Conservation (phyloP, 2,329 filamentous ascomycete genomes). For the Penicillium corylophilum region DNA sequence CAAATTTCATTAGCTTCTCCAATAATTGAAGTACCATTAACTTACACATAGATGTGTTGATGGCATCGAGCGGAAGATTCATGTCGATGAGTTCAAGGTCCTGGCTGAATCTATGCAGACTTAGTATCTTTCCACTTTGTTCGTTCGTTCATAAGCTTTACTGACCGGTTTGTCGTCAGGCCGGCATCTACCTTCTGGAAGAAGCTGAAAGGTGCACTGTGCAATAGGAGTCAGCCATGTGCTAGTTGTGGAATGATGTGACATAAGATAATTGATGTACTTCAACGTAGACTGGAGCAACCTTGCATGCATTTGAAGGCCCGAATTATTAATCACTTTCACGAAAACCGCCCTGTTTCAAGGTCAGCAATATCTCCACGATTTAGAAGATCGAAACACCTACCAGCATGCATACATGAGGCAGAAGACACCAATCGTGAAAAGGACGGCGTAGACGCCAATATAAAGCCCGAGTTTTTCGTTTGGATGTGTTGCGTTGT, state of each 20-base stretch:
- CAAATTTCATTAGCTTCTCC: background rate
- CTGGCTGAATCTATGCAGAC: slow-evolving; percentile 28
- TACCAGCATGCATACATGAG: slow-evolving; percentile 2
- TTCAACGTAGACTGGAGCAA: slow-evolving; percentile 14
- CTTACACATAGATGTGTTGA: slow-evolving; percentile 6
- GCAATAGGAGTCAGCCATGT: background rate
- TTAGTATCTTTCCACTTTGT: no score
- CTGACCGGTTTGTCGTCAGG: slow-evolving; percentile 11
- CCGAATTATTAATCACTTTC: slow-evolving; percentile 15
- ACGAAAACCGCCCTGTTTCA: slow-evolving; percentile 17
- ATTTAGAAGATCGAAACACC: background rate
- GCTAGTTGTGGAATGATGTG: background rate
- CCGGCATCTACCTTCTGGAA: slow-evolving; percentile 16
- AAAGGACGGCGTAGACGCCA: slow-evolving; percentile 33
- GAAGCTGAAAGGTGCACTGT: slow-evolving; percentile 18
- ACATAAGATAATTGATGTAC: background rate
- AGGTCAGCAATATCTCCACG: background rate
- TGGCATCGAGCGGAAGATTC: slow-evolving; percentile 18
- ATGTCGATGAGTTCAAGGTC: slow-evolving; percentile 30
- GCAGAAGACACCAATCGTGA: background rate
- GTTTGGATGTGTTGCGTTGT: slow-evolving; percentile 41
- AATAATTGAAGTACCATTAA: background rate
- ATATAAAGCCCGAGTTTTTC: slow-evolving; percentile 38
- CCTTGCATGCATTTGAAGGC: slow-evolving; percentile 9
- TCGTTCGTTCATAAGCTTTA: no score